Evolutionary conservation across 179 eudicot genomes (phyloP), one percentile per base, ranked within the genome.

Genomic region (Dionaea muscipula): DNA sequence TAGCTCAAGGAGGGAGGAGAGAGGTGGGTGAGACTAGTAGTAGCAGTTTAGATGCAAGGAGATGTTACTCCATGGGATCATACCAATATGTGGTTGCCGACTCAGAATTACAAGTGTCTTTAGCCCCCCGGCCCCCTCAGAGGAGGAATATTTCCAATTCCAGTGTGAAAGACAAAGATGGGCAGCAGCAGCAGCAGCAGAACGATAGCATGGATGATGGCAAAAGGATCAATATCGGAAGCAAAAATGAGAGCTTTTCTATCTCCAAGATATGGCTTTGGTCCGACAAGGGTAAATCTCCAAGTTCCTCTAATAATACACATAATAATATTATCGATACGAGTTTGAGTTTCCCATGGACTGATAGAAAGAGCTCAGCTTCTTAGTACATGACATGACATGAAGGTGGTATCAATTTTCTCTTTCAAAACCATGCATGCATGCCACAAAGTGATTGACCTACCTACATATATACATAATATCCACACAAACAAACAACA

Each of bases 221-320:
- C 22, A 75, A 69, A 68, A 75, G 37, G 45, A 61, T 73, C 45
- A 57, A 61, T 57, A 66, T 44, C 26, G 57, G 77, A 53, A 61
- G 73, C 63, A 82, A 79, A 75, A 79, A 75, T 45, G 90, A 82
- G 52, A 82, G 90, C 76, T 67, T 77, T 65, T 82, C 89, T 23
- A 81, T 82, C 25, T 82, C 89, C 59, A 82, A 82, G 79, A 77
- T 82, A 46, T 82, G 89, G 89, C 58, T 70, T 54, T 82, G 85
- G 89, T 68, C 89, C 60, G 73, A 71, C 70, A 74, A 77, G 64
- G 74, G 68, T 47, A 75, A 72, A 45, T 74, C 61, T 43, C 62
- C 62, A 44, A 70, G 38, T 72, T 68, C 77, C 28, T 47, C 64
- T 33, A 57, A 60, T 56, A 19, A 57, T 36, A 24, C 43, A 14